Percentiles rank a stretch among this genome's conserved stretches.
Conservation (phyloP, 495 filamentous ascomycete genomes). For the Hypoxylon lienhwacheense region DNA sequence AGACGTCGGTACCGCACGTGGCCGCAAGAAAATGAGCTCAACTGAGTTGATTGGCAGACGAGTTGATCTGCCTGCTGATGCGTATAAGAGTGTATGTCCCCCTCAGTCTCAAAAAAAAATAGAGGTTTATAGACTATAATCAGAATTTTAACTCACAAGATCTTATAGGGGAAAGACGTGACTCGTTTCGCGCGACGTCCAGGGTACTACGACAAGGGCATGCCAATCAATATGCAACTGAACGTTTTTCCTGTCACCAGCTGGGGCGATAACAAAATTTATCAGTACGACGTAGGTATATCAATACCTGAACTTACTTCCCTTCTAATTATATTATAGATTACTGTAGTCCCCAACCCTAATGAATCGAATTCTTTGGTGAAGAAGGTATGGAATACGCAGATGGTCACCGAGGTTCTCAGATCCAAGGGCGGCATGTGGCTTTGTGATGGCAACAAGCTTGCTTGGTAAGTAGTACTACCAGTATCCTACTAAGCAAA, state of each 20-base stretch:
- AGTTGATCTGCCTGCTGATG: slow-evolving; percentile 50
- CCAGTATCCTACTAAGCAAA: too few relatives aligned
- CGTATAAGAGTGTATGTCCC: slow-evolving; percentile 39
- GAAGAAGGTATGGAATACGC: slow-evolving; percentile 72
- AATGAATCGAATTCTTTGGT: slow-evolving; percentile 59
- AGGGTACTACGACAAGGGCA: slow-evolving; percentile 60
- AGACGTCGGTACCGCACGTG: slow-evolving; percentile 40
- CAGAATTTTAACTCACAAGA: background rate
- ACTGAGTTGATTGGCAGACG: slow-evolving; percentile 41
- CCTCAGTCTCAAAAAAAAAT: background rate
- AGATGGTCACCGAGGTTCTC: slow-evolving; percentile 57
- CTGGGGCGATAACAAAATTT: slow-evolving; percentile 56
- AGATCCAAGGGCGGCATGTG: slow-evolving; percentile 48
- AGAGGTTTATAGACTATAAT: too few relatives aligned
- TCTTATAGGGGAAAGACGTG: slow-evolving; percentile 1
- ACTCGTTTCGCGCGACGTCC: slow-evolving; percentile 27
- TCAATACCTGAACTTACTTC: background rate
- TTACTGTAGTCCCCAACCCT: slow-evolving; percentile 61
- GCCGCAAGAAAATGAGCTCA: slow-evolving; percentile 10
- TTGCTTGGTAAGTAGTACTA: slow-evolving; percentile 67
- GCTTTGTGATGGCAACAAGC: slow-evolving; percentile 76
- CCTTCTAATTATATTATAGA: slow-evolving; percentile 45
- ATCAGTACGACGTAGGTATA: slow-evolving; percentile 83
- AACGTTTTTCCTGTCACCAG: slow-evolving; percentile 72
- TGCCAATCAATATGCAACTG: slow-evolving; percentile 58